A percentile compares a stretch with the other conserved stretches of the same genome.
Evolutionary conservation across 148 eudicot genomes (phyloP).

Genomic region (Mesembryanthemum crystallinum): DNA sequence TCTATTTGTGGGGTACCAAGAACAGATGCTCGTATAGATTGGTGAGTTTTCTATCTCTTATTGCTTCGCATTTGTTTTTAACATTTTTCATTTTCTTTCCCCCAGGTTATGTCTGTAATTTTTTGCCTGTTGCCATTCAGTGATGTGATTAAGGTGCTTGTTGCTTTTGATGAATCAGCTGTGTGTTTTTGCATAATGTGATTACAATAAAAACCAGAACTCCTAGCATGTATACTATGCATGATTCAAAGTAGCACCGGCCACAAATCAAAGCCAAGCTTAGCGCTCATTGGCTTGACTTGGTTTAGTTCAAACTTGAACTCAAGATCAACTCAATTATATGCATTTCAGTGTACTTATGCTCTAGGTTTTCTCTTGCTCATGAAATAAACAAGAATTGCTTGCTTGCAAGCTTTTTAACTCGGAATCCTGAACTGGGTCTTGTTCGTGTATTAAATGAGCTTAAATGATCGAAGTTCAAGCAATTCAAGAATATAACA

Average conservation of each 20-base stretch:
- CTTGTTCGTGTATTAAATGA: no score
- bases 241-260: background rate
- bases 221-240: background rate
- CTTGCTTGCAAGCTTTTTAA: no score
- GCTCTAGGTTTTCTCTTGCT: no score
- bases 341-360: no score
- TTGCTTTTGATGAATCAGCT: no score
- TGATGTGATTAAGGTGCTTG: background rate
- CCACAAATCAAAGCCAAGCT: background rate
- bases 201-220: no score
- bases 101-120: background rate
- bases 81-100: background rate
- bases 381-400: no score
- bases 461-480: no score
- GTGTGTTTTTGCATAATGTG: no score
- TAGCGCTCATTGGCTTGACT: background rate
- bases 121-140: background rate
- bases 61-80: background rate
- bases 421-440: no score
- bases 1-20: conserved; percentile 23
- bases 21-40: conserved; percentile 14
- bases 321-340: background rate
- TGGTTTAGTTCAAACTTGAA: background rate
- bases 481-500: no score
- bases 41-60: conserved; percentile 21